These are phyloP conservation scores for Talaromyces sp. DNA, from an alignment of 2,329 filamentous ascomycete species.

Conservation along the genomic window DNA sequence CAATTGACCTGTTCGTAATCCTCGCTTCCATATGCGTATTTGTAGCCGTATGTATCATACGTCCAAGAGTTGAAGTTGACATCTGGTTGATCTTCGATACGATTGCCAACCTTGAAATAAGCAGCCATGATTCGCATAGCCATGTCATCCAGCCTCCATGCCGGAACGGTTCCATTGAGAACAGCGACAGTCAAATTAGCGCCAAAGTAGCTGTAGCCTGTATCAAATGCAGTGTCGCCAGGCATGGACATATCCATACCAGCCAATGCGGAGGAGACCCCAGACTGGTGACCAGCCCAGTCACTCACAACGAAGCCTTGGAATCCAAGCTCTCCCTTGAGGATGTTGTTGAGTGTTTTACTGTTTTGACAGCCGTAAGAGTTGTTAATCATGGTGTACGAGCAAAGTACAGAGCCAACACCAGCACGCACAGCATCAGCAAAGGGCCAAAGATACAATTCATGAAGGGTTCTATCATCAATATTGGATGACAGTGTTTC, in stretches of 20 bases:
- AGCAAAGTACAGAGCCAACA: constrained; percentile 66
- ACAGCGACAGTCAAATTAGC: constrained; percentile 82
- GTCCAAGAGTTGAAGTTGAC: constrained; percentile 92
- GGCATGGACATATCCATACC: constrained; percentile 83
- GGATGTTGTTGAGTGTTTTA: constrained; percentile 54
- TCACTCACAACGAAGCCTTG: constrained; percentile 66
- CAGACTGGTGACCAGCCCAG: constrained; percentile 73
- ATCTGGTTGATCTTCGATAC: constrained; percentile 46
- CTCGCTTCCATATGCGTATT: constrained; percentile 59
- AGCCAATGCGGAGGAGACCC: constrained; percentile 59
- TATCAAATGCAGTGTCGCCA: constrained; percentile 73
- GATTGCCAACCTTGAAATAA: constrained; percentile 57
- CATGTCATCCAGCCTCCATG: constrained; percentile 89
- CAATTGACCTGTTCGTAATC: constrained; percentile 65
- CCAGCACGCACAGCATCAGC: constrained; percentile 64
- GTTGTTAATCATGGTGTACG: constrained; percentile 69
- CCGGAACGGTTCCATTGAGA: constrained; percentile 81
- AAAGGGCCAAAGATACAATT: constrained; percentile 66
- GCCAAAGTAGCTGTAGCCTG: constrained; percentile 72
- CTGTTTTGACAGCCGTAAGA: constrained; percentile 65
- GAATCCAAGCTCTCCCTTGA: constrained; percentile 73
- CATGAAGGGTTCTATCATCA: constrained; percentile 61
- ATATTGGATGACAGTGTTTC: constrained; percentile 58
- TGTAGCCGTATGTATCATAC: constrained; percentile 65
- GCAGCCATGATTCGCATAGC: constrained; percentile 71